A percentile compares a stretch with the other conserved stretches of the same genome.
Conservation (phyloP, 495 filamentous ascomycete genomes). For the Talaromyces nanjingensis region DNA sequence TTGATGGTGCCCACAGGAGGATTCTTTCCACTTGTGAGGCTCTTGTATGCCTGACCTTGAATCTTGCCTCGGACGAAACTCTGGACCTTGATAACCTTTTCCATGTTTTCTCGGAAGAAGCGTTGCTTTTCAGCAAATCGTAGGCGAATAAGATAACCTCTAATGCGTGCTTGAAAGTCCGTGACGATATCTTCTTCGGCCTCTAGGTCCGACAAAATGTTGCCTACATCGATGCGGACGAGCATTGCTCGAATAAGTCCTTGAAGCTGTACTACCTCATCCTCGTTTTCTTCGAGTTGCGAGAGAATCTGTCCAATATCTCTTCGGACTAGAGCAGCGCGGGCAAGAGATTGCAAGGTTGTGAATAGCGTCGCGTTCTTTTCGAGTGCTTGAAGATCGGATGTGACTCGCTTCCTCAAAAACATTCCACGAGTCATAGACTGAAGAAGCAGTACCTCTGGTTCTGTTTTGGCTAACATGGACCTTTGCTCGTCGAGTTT, state of each 20-base stretch:
- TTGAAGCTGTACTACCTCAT: constrained; percentile 64
- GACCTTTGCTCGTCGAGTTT: constrained; percentile 26
- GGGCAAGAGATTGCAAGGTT: constrained; percentile 61
- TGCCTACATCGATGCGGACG: constrained; percentile 62
- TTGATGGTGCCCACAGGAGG: constrained; percentile 94
- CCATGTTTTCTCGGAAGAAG: constrained; percentile 93
- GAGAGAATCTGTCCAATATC: constrained; percentile 64
- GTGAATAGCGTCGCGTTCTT: constrained; percentile 50
- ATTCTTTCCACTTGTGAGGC: constrained; percentile 91
- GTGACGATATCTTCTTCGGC: constrained; percentile 68
- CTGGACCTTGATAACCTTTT: constrained; percentile 97
- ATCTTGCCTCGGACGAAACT: constrained; percentile 90
- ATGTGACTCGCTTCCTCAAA: constrained; percentile 31
- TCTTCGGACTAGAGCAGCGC: constrained; percentile 69
- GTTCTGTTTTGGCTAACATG: constrained; percentile 27
- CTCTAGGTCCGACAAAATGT: constrained; percentile 66
- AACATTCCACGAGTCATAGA: constrained; percentile 37
- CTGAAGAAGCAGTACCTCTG: constrained; percentile 37
- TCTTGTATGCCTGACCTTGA: constrained; percentile 97
- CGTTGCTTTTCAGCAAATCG: constrained; percentile 77
- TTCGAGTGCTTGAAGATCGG: constrained; percentile 51
- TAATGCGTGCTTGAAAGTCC: constrained; percentile 67
- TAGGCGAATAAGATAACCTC: constrained; percentile 65
- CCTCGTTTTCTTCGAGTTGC: constrained; percentile 74
- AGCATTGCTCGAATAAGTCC: constrained; percentile 71